Evolutionary conservation across 345 rosid species (phyloP).

Genomic region (Eucalyptus regnans): DNA sequence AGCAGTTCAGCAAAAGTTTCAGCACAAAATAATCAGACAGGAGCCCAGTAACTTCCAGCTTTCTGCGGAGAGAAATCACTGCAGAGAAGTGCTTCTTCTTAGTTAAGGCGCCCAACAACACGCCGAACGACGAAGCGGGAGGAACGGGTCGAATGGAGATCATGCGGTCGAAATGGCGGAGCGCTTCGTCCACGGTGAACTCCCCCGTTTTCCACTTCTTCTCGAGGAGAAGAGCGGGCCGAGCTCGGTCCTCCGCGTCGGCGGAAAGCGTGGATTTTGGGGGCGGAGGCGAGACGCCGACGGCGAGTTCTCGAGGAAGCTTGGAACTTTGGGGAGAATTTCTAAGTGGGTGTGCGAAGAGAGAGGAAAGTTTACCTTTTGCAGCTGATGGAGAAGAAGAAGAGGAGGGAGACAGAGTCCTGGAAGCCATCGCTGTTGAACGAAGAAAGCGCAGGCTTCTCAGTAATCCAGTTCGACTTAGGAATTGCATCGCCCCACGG

Average conservation of each 20-base stretch:
- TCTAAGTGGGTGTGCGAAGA: neutral
- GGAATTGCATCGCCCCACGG: neutral
- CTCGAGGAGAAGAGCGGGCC: neutral
- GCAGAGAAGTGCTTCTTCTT: constrained; percentile 1
- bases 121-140: neutral
- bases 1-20: constrained; percentile 11
- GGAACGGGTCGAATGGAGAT: neutral
- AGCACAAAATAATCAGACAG: constrained; percentile 3
- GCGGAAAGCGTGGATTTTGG: neutral
- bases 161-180: constrained; percentile 9
- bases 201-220: neutral
- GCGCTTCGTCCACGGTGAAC: constrained; percentile 5
- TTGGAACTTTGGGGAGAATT: neutral
- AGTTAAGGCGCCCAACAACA: neutral
- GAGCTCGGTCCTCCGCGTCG: neutral
- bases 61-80: neutral
- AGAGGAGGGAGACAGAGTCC: neutral
- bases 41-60: neutral
- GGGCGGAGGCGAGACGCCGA: neutral
- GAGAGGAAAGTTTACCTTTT: constrained; percentile 1
- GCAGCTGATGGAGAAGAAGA: neutral
- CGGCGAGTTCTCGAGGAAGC: neutral
- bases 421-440: neutral
- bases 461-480: neutral
- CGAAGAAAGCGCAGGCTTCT: neutral